Evolutionary conservation across 768 basidiomycete species (phyloP).

Genomic region (Suillus subalutaceus): DNA sequence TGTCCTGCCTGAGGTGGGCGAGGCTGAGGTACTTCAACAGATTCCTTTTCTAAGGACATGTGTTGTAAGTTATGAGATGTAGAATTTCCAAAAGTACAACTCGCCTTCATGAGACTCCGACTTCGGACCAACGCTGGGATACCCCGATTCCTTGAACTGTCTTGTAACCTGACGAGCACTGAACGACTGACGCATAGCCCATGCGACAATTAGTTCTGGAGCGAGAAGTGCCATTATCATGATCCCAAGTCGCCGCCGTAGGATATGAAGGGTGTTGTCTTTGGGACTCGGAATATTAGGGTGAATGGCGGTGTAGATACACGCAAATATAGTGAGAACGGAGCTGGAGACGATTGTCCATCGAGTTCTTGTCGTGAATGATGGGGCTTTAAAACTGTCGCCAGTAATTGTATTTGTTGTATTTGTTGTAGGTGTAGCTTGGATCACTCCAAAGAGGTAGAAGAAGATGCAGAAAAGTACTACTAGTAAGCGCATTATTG

Average conservation of each 20-base stretch:
- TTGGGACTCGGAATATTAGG: constrained; percentile 26
- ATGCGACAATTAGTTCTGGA: constrained; percentile 27
- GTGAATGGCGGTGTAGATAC: constrained; percentile 29
- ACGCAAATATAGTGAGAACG: constrained; percentile 25
- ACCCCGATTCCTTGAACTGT: background rate
- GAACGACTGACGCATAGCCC: constrained; percentile 24
- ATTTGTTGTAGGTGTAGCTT: background rate
- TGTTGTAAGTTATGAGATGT: background rate
- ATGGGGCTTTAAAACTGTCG: background rate
- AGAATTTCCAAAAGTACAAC: background rate
- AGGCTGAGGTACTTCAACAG: no score
- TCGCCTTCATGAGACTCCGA: background rate
- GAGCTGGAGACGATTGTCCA: constrained; percentile 28
- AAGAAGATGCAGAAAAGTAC: background rate
- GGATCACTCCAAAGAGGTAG: background rate
- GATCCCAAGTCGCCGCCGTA: constrained; percentile 9
- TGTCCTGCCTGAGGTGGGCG: no score
- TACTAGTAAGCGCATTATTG: no score
- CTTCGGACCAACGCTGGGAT: no score
- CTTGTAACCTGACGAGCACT: constrained; percentile 13
- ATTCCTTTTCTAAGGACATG: no score
- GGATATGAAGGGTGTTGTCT: background rate
- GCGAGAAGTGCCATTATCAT: constrained; percentile 23
- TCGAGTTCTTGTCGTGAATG: constrained; percentile 20
- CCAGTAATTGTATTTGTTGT: no score